phyloP scores from a whole-genome alignment of 108 stramenopile genomes.

The Licmophora abbreviata region DNA sequence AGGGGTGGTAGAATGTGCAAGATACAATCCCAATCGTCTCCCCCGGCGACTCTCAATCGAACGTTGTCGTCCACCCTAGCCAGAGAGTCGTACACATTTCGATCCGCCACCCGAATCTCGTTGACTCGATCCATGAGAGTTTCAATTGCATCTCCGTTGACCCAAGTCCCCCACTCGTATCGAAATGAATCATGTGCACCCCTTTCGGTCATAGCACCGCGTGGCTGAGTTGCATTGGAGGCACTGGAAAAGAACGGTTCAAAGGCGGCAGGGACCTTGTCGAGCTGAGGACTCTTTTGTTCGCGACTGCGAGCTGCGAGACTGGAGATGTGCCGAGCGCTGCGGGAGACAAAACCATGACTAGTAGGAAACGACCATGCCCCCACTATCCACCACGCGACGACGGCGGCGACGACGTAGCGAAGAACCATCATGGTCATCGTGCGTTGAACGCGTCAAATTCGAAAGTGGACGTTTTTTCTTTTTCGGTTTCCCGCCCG shows the following conservation, averaged over 20 bases:
- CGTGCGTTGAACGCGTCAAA: too few relatives aligned
- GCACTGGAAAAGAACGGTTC: slow-evolving; percentile 9
- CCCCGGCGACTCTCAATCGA: slow-evolving; percentile 43
- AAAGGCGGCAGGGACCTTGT: slow-evolving; percentile 10
- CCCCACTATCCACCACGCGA: too few relatives aligned
- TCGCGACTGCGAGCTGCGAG: too few relatives aligned
- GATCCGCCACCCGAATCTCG: slow-evolving; percentile 26
- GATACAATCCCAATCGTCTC: slow-evolving; percentile 68
- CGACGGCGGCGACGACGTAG: too few relatives aligned
- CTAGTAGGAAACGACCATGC: too few relatives aligned
- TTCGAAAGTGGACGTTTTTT: too few relatives aligned
- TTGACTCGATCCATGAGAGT: slow-evolving; percentile 43
- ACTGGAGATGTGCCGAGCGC: too few relatives aligned
- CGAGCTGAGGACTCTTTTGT: too few relatives aligned
- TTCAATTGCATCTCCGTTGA: slow-evolving; percentile 27
- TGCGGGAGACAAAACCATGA: too few relatives aligned
- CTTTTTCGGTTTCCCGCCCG: too few relatives aligned
- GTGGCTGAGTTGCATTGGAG: slow-evolving; percentile 12
- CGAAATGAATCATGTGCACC: slow-evolving; percentile 41
- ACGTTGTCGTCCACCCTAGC: slow-evolving; percentile 6
- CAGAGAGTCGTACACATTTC: slow-evolving; percentile 34
- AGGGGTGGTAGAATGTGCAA: slow-evolving; percentile 55
- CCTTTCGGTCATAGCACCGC: slow-evolving; percentile 19
- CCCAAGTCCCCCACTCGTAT: slow-evolving; percentile 73
- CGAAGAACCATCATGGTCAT: too few relatives aligned